These are phyloP conservation scores for Xanthoconium separans DNA, from an alignment of 1,284 basidiomycete species.

Conservation along the genomic window DNA sequence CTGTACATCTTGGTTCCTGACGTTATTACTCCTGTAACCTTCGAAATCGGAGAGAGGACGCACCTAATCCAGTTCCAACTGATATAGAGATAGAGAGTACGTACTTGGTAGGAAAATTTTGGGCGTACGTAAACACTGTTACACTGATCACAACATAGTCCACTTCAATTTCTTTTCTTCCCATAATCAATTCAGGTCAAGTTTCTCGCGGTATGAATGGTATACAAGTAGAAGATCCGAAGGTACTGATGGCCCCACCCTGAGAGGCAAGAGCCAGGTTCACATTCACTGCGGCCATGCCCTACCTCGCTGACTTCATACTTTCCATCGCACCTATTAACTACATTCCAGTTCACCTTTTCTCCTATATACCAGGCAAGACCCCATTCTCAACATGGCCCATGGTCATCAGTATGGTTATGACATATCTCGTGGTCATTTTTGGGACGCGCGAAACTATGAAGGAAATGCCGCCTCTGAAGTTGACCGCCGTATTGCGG, in stretches of 20 bases:
- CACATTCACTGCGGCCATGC: constrained; percentile 39
- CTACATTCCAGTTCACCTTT: constrained; percentile 57
- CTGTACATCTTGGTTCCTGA: no score
- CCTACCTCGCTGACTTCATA: constrained; percentile 67
- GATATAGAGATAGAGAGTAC: no score
- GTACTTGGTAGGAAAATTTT: no score
- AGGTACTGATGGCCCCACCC: constrained; percentile 12
- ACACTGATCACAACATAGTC: no score
- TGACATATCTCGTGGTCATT: constrained; percentile 81
- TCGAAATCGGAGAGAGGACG: no score
- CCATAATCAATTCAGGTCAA: not conserved
- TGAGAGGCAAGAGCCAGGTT: no score
- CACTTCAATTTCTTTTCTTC: no score
- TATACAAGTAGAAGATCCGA: constrained; percentile 11
- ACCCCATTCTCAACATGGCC: constrained; percentile 80
- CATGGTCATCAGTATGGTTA: constrained; percentile 66
- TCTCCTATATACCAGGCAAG: constrained; percentile 64
- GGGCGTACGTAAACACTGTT: no score
- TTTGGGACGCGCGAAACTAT: constrained; percentile 85
- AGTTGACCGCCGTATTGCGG: constrained; percentile 85
- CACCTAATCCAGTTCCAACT: no score
- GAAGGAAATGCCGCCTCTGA: constrained; percentile 71
- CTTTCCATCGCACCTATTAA: constrained; percentile 48
- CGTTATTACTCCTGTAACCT: no score
- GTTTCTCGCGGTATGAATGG: not conserved